These are phyloP conservation scores for Colletotrichum lini DNA, from an alignment of 2,329 filamentous ascomycete genomes.

Conservation along the genomic window DNA sequence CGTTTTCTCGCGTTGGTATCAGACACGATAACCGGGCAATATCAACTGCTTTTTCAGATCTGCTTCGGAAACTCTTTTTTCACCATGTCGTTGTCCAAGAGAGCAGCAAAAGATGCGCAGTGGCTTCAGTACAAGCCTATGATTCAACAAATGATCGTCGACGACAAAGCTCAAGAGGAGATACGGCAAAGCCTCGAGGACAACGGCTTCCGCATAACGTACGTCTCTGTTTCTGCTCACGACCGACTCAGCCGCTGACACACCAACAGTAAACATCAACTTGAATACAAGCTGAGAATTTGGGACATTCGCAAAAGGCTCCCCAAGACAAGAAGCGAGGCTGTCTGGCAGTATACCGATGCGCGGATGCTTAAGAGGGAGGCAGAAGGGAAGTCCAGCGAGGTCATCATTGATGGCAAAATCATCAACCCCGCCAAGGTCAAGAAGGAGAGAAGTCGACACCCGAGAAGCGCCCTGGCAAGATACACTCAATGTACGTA, in stretches of 20 bases:
- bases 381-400: neutral
- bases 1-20: neutral
- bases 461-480: neutral
- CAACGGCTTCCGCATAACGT: neutral
- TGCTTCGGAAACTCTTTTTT: neutral
- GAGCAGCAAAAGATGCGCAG: neutral
- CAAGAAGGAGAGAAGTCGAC: neutral
- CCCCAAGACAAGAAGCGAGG: neutral
- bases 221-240: neutral
- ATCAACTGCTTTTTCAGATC: neutral
- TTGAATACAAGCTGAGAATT: constrained; percentile 26
- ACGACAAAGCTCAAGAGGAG: neutral
- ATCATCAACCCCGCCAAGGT: neutral
- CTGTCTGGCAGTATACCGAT: constrained; percentile 5
- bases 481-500: neutral
- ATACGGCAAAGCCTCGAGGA: neutral
- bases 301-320: constrained; percentile 6
- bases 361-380: neutral
- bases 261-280: neutral
- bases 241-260: neutral
- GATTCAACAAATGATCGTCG: constrained; percentile 3
- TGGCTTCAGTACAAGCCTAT: neutral
- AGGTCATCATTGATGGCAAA: neutral
- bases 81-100: neutral
- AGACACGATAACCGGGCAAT: neutral